Base-by-base conservation (phyloP, 495 filamentous ascomycete genomes). In the Staphylotrichum longicolle region DNA sequence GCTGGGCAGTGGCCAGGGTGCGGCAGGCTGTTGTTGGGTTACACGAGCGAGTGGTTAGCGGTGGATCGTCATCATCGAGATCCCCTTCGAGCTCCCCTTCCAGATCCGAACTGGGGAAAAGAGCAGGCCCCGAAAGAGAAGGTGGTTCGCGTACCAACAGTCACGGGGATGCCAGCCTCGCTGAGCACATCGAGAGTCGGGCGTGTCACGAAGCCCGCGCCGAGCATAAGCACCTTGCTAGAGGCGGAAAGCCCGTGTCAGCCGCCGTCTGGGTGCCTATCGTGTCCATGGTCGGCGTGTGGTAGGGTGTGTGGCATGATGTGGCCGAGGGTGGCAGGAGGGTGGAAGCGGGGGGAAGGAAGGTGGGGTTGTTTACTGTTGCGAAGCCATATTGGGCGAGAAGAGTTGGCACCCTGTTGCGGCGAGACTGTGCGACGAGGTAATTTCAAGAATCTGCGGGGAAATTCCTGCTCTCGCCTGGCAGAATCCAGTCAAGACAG, bases 101-200 rank as follows among this genome's bases (percentile, higher is more conserved):
- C 20, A 27, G 20, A 27, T 27, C 8, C 5, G 15, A 20, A 2
- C 12, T n/a, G 34, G 57, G 5, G 15, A 5, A 30, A 14, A 33
- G 30, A 40, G 6, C 41, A 37, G 32, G 32, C 14, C n/a, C 47
- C 32, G 61, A 20, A 46, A n/a, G 33, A 35, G 30, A 20, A n/a
- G 76, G 82, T 64, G 75, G 37, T 39, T 10, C 10, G 10, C 84
- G 65, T 84, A 91, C 89, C 90, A 73, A 96, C 90, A 46, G 88
- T 91, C 55, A 93, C 89, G n/a, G 86, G 73, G 69, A 95, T 83
- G 58, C 83, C 89, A 46, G 88, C 78, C 56, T 93, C 83, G 77
- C 77, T 83, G 58, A 95, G 85, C 65, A 93, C 80, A 66, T 91
- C 85, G 48, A 93, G 82, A 44, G 89, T 91, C 45, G 91, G 91